Evolutionary conservation across 2,329 filamentous ascomycete species (phyloP).

Genomic region (Cadophora malorum): DNA sequence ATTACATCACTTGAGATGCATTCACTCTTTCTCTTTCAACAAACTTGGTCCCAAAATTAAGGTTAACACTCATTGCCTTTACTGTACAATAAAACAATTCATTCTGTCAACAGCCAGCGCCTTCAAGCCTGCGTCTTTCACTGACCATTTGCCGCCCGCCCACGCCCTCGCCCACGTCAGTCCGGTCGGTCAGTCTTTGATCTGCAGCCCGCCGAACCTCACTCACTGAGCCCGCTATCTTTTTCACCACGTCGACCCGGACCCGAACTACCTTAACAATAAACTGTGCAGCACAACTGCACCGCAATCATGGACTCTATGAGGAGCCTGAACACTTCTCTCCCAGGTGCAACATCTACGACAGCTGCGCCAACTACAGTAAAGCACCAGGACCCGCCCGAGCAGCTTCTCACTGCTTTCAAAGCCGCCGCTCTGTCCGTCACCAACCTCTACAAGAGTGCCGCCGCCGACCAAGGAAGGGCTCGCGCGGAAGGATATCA

Average conservation of each 20-base stretch:
- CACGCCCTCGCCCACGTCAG: too few species aligned
- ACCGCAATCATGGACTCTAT: conserved; percentile 63
- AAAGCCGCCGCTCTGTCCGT: conserved; percentile 91
- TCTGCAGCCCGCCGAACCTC: conserved; percentile 3
- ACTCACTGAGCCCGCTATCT: background rate
- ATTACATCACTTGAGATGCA: background rate
- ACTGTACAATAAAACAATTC: too few species aligned
- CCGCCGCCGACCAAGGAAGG: conserved; percentile 76
- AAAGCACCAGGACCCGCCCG: conserved; percentile 54
- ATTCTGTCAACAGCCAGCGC: too few species aligned
- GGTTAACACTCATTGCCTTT: too few species aligned
- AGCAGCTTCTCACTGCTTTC: conserved; percentile 84
- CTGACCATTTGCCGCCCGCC: background rate
- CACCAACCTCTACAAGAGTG: conserved; percentile 95
- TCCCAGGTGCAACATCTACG: conserved; percentile 53
- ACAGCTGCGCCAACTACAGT: conserved; percentile 35
- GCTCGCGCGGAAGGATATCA: conserved; percentile 86
- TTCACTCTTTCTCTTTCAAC: background rate
- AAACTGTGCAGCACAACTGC: background rate
- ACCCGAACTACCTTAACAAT: background rate
- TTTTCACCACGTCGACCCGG: background rate
- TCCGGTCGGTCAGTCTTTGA: conserved; percentile 3
- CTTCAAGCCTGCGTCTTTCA: background rate
- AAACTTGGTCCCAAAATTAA: too few species aligned
- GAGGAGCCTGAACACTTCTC: conserved; percentile 65